Base-by-base conservation (phyloP, 192 early-diverging fungal genomes). In the Backusella sp. region DNA sequence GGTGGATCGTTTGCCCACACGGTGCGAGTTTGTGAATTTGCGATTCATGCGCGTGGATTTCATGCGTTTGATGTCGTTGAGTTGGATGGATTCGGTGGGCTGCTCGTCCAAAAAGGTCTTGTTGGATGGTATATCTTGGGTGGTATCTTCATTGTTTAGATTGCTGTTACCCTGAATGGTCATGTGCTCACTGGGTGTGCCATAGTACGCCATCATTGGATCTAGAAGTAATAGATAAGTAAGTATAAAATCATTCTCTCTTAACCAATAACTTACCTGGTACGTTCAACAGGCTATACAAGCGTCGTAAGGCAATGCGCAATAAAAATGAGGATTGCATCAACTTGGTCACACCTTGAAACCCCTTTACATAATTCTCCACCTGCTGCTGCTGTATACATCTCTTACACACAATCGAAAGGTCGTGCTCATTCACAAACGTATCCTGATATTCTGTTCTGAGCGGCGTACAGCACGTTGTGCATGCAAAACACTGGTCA, bases 311-410 rank as follows among this genome's bases (percentile, higher is more conserved):
- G 17, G 95, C 94, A 15, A 93, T 92, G 4, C 91, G 86, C 79
- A 99, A 83, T 44, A 98, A 77, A 84, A 96, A 97, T 59, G 92
- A 92, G 81, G 96, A 98, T 85, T 98, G 96, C 76, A 96, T 89
- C 65, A 99, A 84, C 76, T 96, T 93, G 9, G 97, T 91, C 3
- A 98, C 89, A 78, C 88, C 82, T 75, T 89, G 87, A 73, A 96
- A 91, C 5, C 73, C 73, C 23, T 56, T 52, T 14, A 21, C 30
- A 9, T 90, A 76, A 19, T 78, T 52, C 9, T 84, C 69, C 4
- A 32, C 37, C 28, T 39, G 68, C 19, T 46, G 26, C 5, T 12
- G 81, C 76, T 68, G 80, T 79, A 75, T 56, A 66, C 72, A 82
- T 67, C 56, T 83, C 67, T 72, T 80, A 76, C 84, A 83, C 8